Evolutionary conservation across 176 grass and related monocot genomes (phyloP).

Genomic region (Carex parvula): DNA sequence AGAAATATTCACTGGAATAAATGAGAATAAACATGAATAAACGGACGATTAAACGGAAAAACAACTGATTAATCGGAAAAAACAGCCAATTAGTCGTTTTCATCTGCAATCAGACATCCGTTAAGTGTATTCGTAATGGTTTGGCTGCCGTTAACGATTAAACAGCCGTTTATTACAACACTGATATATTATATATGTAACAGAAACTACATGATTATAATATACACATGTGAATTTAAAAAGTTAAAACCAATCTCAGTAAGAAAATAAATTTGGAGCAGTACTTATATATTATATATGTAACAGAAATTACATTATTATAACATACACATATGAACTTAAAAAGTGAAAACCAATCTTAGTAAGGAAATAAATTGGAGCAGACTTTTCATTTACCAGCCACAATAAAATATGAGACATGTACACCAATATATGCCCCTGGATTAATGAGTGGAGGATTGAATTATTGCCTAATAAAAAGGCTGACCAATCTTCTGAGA

Average conservation of each 20-base stretch:
- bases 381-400: too few relatives aligned
- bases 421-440: not conserved
- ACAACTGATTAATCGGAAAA: too few relatives aligned
- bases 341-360: not conserved
- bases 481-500: too few relatives aligned
- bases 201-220: not conserved
- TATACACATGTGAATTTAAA: not conserved
- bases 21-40: too few relatives aligned
- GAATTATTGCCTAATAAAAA: not conserved
- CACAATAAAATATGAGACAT: not conserved
- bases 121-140: too few relatives aligned
- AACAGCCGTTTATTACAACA: too few relatives aligned
- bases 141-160: too few relatives aligned
- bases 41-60: too few relatives aligned
- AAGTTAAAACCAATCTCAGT: not conserved
- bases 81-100: too few relatives aligned
- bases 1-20: too few relatives aligned
- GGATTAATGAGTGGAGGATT: not conserved
- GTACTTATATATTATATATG: not conserved
- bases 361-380: not conserved
- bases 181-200: not conserved
- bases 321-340: not conserved
- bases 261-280: not conserved
- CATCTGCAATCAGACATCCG: too few relatives aligned
- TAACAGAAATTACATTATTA: not conserved